Evolutionary conservation across 2,329 filamentous ascomycete species (phyloP).

Genomic region (Rhynchosporium secalis): DNA sequence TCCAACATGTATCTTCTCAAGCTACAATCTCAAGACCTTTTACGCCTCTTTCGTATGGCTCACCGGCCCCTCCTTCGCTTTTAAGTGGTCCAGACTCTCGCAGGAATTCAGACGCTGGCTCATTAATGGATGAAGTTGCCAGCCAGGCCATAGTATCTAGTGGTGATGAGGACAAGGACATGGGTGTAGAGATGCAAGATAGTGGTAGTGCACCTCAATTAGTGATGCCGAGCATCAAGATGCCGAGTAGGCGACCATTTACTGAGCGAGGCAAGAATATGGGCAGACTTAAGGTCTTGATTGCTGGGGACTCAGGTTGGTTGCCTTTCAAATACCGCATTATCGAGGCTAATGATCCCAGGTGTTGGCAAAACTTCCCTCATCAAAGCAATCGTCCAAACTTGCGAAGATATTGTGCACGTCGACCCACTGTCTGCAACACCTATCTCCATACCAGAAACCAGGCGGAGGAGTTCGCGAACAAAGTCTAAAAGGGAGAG

Average conservation of each 20-base stretch:
- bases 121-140: constrained; percentile 47
- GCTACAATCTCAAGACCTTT: constrained; percentile 46
- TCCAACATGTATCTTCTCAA: constrained; percentile 38
- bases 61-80: constrained; percentile 44
- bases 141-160: constrained; percentile 41
- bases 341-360: constrained; percentile 41
- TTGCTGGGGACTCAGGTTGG: constrained; percentile 76
- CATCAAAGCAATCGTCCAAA: constrained; percentile 83
- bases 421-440: constrained; percentile 60
- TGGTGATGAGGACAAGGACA: constrained; percentile 46
- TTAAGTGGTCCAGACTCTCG: constrained; percentile 54
- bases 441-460: constrained; percentile 35
- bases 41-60: constrained; percentile 47
- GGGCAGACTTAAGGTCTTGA: constrained; percentile 83
- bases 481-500: constrained; percentile 32
- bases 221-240: constrained; percentile 95
- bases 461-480: constrained; percentile 33
- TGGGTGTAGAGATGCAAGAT: constrained; percentile 48
- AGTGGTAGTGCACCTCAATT: constrained; percentile 67
- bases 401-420: constrained; percentile 90
- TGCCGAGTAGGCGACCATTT: constrained; percentile 87
- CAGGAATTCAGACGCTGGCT: constrained; percentile 51
- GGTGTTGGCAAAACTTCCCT: constrained; percentile 87
- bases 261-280: constrained; percentile 82
- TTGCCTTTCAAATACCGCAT: constrained; percentile 6